These are phyloP conservation scores for Boletus coccyginus DNA, from an alignment of 768 basidiomycete species.

Conservation along the genomic window DNA sequence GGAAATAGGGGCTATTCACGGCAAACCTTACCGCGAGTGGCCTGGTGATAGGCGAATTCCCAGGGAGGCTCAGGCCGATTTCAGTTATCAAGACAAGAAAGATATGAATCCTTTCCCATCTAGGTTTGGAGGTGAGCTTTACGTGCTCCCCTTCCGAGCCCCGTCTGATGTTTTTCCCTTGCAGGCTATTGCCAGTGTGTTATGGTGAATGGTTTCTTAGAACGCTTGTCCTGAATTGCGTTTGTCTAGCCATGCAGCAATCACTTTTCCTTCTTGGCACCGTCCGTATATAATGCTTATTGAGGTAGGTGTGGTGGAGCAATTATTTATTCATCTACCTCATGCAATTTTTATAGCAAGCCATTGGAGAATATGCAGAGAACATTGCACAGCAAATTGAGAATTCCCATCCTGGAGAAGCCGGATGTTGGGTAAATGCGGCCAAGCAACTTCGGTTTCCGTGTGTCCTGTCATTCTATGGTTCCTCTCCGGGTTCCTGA, in stretches of 20 bases:
- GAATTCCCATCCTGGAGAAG: constrained; percentile 14
- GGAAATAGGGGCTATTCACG: constrained; percentile 25
- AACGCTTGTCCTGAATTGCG: neutral
- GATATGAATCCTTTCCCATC: constrained; percentile 25
- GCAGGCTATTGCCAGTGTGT: constrained; percentile 30
- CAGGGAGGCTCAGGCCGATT: constrained; percentile 14
- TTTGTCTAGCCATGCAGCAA: constrained; percentile 15
- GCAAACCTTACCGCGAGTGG: constrained; percentile 26
- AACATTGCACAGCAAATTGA: constrained; percentile 26
- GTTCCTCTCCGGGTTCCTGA: neutral
- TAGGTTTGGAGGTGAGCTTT: constrained; percentile 24
- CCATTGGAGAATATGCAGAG: constrained; percentile 24
- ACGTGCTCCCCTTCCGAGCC: neutral
- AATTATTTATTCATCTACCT: neutral
- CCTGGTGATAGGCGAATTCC: constrained; percentile 20
- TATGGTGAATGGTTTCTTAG: neutral
- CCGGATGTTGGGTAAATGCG: constrained; percentile 16
- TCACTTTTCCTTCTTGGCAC: constrained; percentile 27
- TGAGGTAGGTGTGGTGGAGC: constrained; percentile 12
- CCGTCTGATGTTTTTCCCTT: neutral
- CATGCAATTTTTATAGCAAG: constrained; percentile 19
- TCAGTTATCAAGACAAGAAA: constrained; percentile 19
- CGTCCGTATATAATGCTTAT: constrained; percentile 29
- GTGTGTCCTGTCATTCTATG: constrained; percentile 10
- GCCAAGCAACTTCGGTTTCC: constrained; percentile 29